Base-by-base conservation (phyloP, 148 eudicot species). In the Nepenthes mirabilis region DNA sequence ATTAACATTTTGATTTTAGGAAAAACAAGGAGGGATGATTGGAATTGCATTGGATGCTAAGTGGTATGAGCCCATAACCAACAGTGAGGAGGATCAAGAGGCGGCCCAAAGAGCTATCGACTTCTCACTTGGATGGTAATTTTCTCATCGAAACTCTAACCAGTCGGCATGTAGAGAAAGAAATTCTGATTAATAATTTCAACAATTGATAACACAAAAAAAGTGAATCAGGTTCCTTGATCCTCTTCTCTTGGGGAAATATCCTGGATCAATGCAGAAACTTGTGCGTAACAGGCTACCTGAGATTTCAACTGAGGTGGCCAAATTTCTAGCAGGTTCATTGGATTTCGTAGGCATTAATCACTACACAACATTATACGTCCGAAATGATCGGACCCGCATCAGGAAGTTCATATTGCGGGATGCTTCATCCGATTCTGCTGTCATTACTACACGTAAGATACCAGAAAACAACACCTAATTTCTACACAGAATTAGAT, bases 101-200 rank as follows among this genome's bases (percentile, higher is more conserved):
- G 98, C 98, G 61, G 91, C 96, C 43, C 77, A 61, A 55, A 79
- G 98, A 76, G 98, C 95, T 52, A 70, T 86, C 59, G 98, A 88
- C 64, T 93, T 93, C 65, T 62, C 67, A 43, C 79, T 93, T 59
- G 96, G 89, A 74, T 91, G 97, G 97, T 91, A 87, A 75, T 45
- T 37, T 45, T 49, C 52, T 49, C 52, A 49, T 56, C 13, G 5
- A 33, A 69, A 37, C 36, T 11, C 14, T 47, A 4, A 47, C 49
- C 3, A 55, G 8, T 11, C 36, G n/a, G 23, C 23, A 23, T 23
- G 23, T 2, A 34, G 7, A 49, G 32, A 48, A 48, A 48, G 14
- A 23, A 14, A 40, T 8, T 4, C 45, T 3, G 45, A 3, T 40
- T 11, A 9, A 9, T 36, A 34, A 54, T 33, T 14, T 14, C 14